These are phyloP conservation scores for Yamadazyma takamatsuzukensis DNA, from an alignment of 805 yeast species.

Conservation along the genomic window DNA sequence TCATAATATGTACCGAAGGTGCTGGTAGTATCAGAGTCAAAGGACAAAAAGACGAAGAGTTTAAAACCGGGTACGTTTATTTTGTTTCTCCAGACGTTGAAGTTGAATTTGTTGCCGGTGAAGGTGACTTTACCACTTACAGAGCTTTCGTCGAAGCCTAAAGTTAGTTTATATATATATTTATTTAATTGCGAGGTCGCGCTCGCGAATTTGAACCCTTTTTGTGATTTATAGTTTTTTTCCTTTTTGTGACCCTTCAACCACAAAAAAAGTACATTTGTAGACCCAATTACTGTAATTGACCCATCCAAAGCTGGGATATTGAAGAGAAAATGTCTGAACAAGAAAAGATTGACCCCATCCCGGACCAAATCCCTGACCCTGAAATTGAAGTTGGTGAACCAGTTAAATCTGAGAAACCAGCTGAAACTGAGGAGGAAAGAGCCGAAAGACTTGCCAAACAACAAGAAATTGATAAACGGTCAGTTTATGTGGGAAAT, in stretches of 20 bases:
- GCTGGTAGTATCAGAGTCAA: conserved; percentile 53
- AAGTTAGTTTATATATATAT: no score
- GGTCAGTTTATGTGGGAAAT: conserved; percentile 54
- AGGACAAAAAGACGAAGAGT: conserved; percentile 30
- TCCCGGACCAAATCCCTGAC: no score
- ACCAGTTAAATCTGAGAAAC: neutral
- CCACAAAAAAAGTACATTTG: no score
- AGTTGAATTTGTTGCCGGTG: conserved; percentile 53
- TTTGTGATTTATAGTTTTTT: no score
- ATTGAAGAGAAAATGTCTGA: no score
- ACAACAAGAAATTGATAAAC: conserved; percentile 47
- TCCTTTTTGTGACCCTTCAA: no score
- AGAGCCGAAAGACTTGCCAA: conserved; percentile 26
- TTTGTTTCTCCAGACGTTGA: conserved; percentile 78
- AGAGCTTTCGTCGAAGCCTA: conserved; percentile 83
- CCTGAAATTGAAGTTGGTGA: no score
- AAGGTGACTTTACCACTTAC: conserved; percentile 65
- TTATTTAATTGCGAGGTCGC: no score
- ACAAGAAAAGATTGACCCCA: no score
- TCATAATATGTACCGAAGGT: conserved; percentile 81
- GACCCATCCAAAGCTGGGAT: no score
- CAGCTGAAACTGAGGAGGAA: conserved; percentile 27
- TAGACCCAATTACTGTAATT: no score
- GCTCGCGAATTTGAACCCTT: no score
- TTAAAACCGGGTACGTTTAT: conserved; percentile 73